These are phyloP conservation scores for Salix caprea DNA, from an alignment of 345 rosid species.

Conservation along the genomic window DNA sequence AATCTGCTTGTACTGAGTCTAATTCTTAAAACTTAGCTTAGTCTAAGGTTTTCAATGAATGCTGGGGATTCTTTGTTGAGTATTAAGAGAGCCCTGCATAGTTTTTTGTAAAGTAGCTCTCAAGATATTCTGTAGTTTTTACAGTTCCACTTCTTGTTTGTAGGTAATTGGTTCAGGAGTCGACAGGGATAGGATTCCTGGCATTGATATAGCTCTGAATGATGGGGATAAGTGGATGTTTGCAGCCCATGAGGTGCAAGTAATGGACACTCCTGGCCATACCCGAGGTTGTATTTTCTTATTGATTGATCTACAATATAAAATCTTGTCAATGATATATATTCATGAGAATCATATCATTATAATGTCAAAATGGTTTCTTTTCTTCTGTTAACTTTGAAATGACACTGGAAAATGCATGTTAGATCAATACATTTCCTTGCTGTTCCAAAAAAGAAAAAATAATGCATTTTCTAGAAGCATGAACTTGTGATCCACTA, in stretches of 20 bases:
- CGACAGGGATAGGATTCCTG: constrained; percentile 82
- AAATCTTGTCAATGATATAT: not conserved
- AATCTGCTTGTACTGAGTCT: not conserved
- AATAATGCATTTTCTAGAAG: not conserved
- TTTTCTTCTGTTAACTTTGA: not conserved
- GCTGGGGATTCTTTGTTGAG: not conserved
- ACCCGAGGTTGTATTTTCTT: constrained; percentile 59
- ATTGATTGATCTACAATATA: not conserved
- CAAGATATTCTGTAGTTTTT: not conserved
- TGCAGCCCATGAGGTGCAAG: constrained; percentile 85
- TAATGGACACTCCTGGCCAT: constrained; percentile 94
- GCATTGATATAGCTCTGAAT: constrained; percentile 75
- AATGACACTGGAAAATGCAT: not conserved
- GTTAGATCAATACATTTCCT: not conserved
- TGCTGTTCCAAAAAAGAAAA: not conserved
- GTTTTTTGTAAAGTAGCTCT: not conserved
- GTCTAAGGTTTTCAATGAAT: not conserved
- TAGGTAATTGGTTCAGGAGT: constrained; percentile 88
- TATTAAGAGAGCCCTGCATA: not conserved
- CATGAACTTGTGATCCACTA: not conserved
- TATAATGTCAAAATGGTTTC: not conserved
- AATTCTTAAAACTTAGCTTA: not conserved
- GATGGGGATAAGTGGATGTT: constrained; percentile 98
- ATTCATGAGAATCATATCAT: not conserved
- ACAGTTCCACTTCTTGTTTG: constrained; percentile 19